Evolutionary conservation across 352 stramenopile species (phyloP), one percentile per base, ranked within the genome.

Genomic region (Globisporangium solare): DNA sequence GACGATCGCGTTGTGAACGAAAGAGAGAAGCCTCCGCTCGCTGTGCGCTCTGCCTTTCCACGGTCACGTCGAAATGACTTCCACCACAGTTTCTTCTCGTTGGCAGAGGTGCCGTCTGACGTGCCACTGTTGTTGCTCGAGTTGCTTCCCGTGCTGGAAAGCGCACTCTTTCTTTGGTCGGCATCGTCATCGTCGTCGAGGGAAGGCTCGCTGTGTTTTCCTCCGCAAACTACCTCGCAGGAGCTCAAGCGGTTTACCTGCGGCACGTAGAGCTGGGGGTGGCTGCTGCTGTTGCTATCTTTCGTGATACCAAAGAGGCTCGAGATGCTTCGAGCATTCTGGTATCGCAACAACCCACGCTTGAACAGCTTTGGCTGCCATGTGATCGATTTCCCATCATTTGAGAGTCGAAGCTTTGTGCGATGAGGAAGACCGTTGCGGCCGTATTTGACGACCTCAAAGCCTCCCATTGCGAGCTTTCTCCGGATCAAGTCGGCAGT

Each of bases 311-410:
- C 75, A 59, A 92, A 89, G 12, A 92, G 67, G 49, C 68, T 86
- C 15, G 77, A 82, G 51, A 92, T 74, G 37, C 68, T 81, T 12
- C 77, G 77, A 35, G 79, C 76, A 32, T 89, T 92, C 51, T 87
- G 78, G 55, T 86, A 92, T 3, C 79, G 77, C 11, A 92, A 60
- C 22, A 89, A 62, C 0, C 80, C 71, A 13, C 78, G 74, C 55
- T 92, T 92, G n/a, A 89, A 59, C 15, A 89, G 55, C 55, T 92
- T 91, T 0, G 80, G 77, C 60, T 88, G 76, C 84, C 84, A 94
- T 49, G 70, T 83, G 22, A 94, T 58, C 14, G 75, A 74, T 60
- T 84, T 76, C 17, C 82, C 83, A 41, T 89, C 79, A 4, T 72
- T 72, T 39, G 82, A 92, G 18, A 94, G 73, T 0, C 75, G 71